phyloP scores from a whole-genome alignment of 805 yeast genomes.

The Sugiyamaella floridensis region DNA sequence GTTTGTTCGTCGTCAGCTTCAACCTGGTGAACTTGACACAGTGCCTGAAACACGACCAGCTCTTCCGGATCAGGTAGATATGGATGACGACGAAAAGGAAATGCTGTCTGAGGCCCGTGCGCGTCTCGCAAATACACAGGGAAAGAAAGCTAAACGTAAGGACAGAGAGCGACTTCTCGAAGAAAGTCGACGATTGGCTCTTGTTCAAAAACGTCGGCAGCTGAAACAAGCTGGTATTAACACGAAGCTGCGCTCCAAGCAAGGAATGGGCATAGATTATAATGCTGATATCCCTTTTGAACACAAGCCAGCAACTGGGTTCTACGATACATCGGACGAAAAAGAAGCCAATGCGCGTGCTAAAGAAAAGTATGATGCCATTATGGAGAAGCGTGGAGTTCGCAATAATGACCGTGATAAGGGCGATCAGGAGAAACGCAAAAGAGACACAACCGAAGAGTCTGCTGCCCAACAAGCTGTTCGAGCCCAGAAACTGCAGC shows the following conservation, averaged over 20 bases:
- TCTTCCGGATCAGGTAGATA: conserved; percentile 66
- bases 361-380: conserved; percentile 36
- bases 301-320: conserved; percentile 57
- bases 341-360: conserved; percentile 34
- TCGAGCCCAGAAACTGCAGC: conserved; percentile 27
- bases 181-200: conserved; percentile 68
- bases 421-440: conserved; percentile 15
- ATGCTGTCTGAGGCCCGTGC: conserved; percentile 95
- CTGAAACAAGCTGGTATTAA: conserved; percentile 24
- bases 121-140: conserved; percentile 84
- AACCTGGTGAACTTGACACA: conserved; percentile 55
- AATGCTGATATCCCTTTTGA: conserved; percentile 80
- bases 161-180: conserved; percentile 76
- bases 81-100: conserved; percentile 84
- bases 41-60: conserved; percentile 76
- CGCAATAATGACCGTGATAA: conserved; percentile 16
- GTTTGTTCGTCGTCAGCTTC: conserved; percentile 22
- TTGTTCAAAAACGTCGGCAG: conserved; percentile 58
- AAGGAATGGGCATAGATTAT: conserved; percentile 62
- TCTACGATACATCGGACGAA: conserved; percentile 65
- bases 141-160: conserved; percentile 88
- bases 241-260: conserved; percentile 35
- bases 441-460: conserved; percentile 16
- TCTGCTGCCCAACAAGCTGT: conserved; percentile 25
- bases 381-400: conserved; percentile 28